phyloP scores from a whole-genome alignment of 2,329 filamentous ascomycete species.

The Basipetospora sp. region DNA sequence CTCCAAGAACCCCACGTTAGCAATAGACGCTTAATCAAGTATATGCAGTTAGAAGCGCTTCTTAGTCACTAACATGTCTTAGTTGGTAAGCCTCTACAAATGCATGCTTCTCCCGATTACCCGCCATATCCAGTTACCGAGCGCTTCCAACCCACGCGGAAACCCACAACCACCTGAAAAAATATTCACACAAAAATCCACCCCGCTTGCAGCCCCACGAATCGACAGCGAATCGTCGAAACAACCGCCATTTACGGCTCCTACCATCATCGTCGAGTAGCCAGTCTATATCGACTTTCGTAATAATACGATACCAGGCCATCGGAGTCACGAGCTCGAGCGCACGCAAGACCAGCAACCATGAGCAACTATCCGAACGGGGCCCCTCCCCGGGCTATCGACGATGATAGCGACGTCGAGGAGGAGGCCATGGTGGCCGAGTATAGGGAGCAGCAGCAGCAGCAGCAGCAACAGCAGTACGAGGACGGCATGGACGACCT shows the following conservation, averaged over 20 bases:
- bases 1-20: no score
- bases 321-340: neutral
- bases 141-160: neutral
- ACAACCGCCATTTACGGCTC: no score
- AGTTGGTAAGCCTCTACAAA: no score
- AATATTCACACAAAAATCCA: slow-evolving; percentile 6
- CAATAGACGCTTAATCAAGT: no score
- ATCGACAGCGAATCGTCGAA: neutral
- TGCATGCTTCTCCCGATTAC: no score
- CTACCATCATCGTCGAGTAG: no score
- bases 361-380: slow-evolving; percentile 53
- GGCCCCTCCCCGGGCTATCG: slow-evolving; percentile 44
- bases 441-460: slow-evolving; percentile 79
- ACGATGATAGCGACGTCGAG: slow-evolving; percentile 84
- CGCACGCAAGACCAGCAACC: slow-evolving; percentile 8
- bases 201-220: slow-evolving; percentile 2
- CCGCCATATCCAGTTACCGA: neutral
- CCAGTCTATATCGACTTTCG: neutral
- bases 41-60: no score
- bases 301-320: neutral
- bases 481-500: slow-evolving; percentile 74
- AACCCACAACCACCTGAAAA: slow-evolving; percentile 5
- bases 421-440: slow-evolving; percentile 92
- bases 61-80: no score
- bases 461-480: slow-evolving; percentile 74